Evolutionary conservation across 2,329 filamentous ascomycete species (phyloP).

Genomic region (Penicillium sp.): DNA sequence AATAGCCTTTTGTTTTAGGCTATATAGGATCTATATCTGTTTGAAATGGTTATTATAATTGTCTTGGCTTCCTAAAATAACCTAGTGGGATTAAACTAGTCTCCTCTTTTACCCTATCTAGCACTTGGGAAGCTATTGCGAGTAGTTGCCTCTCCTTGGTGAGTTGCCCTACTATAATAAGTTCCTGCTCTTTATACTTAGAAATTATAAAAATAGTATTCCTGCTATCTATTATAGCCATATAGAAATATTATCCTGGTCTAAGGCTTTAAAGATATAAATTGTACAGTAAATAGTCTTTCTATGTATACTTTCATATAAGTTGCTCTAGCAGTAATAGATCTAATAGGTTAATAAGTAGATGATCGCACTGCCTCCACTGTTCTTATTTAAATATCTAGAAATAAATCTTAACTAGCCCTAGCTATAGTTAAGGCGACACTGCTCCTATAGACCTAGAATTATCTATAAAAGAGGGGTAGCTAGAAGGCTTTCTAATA

Average conservation of each 20-base stretch:
- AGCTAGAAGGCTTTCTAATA: too few species aligned
- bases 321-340: constrained; percentile 3
- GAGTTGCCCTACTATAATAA: background rate
- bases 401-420: constrained; percentile 9
- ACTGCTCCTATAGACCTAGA: background rate
- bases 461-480: background rate
- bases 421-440: background rate
- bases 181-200: background rate
- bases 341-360: constrained; percentile 5
- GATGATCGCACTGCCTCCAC: constrained; percentile 4
- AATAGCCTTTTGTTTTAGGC: too few species aligned
- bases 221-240: constrained; percentile 2
- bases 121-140: background rate
- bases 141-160: background rate
- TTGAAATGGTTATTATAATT: too few species aligned
- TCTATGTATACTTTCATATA: constrained; percentile 6
- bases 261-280: constrained; percentile 4
- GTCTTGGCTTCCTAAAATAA: too few species aligned
- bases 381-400: constrained; percentile 14
- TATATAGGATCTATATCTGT: too few species aligned
- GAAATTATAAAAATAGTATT: background rate
- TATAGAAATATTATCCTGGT: constrained; percentile 3
- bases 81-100: too few species aligned
- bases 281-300: constrained; percentile 6
- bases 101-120: background rate